Conservation (phyloP, 139 green algal genomes). For the Chlorella vulgaris region DNA sequence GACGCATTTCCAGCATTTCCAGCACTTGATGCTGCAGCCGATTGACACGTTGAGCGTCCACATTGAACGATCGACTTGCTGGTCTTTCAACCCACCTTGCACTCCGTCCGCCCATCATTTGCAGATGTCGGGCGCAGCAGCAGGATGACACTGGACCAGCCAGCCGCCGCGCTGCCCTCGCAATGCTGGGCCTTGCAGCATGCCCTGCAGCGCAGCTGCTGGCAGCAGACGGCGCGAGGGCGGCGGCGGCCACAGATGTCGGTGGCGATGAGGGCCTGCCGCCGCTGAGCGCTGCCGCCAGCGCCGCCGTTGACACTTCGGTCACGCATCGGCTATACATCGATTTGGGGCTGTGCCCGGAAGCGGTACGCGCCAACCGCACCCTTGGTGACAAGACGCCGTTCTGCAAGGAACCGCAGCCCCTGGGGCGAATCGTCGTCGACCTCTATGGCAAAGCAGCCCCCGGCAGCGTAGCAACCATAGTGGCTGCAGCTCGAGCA, state of each 20-base stretch:
- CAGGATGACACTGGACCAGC: background rate
- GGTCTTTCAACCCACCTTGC: no score
- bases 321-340: slow-evolving; percentile 33
- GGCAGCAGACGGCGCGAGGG: background rate
- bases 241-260: background rate
- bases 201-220: background rate
- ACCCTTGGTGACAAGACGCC: slow-evolving; percentile 62
- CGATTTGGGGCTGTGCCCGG: slow-evolving; percentile 38
- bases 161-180: slow-evolving; percentile 3
- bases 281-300: background rate
- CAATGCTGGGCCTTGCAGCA: slow-evolving; percentile 5
- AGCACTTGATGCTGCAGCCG: no score
- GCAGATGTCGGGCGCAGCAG: background rate
- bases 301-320: background rate
- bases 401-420: slow-evolving; percentile 42
- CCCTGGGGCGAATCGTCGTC: slow-evolving; percentile 60
- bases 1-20: no score
- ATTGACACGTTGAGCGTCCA: no score
- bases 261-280: background rate
- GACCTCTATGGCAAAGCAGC: slow-evolving; percentile 66
- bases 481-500: slow-evolving; percentile 35
- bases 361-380: slow-evolving; percentile 44
- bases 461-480: slow-evolving; percentile 54
- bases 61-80: no score
- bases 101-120: no score